Conservation (phyloP, 23 red algal species). For the Cyanidium caldarium region DNA sequence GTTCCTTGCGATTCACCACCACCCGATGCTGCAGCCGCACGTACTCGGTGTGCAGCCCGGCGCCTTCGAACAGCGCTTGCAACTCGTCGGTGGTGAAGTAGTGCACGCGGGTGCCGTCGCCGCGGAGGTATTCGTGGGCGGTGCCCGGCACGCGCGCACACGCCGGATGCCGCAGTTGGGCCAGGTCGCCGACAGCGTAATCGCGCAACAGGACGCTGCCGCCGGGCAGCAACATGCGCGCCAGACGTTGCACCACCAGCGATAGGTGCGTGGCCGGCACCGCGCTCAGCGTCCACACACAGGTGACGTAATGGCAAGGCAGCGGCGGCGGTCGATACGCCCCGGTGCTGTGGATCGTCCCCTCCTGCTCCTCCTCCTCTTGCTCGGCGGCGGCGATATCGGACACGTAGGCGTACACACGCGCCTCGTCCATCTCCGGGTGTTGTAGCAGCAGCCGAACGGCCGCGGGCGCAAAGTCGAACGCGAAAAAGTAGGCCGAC, state of each 20-base stretch:
- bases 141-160: slow-evolving; percentile 18
- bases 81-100: slow-evolving; percentile 59
- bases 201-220: slow-evolving; percentile 70
- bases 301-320: slow-evolving; percentile 32
- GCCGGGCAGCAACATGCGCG: slow-evolving; percentile 20
- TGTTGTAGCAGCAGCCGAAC: slow-evolving; percentile 19
- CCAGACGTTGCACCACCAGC: slow-evolving; percentile 17
- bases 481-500: slow-evolving; percentile 41
- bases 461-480: slow-evolving; percentile 44
- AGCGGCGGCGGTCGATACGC: neutral
- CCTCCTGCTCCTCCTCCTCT: neutral
- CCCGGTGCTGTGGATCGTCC: neutral
- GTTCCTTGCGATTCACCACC: slow-evolving; percentile 54
- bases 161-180: slow-evolving; percentile 28
- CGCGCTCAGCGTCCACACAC: slow-evolving; percentile 71
- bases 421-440: slow-evolving; percentile 35
- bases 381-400: slow-evolving; percentile 11
- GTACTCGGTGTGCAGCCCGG: slow-evolving; percentile 17
- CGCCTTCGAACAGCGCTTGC: slow-evolving; percentile 23
- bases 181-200: slow-evolving; percentile 80
- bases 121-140: slow-evolving; percentile 34
- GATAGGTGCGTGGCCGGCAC: slow-evolving; percentile 16
- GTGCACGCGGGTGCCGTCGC: slow-evolving; percentile 87
- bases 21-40: slow-evolving; percentile 17
- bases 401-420: slow-evolving; percentile 38